Base-by-base conservation (phyloP, 1,284 basidiomycete species). In the Filobasidium uniguttulatum region DNA sequence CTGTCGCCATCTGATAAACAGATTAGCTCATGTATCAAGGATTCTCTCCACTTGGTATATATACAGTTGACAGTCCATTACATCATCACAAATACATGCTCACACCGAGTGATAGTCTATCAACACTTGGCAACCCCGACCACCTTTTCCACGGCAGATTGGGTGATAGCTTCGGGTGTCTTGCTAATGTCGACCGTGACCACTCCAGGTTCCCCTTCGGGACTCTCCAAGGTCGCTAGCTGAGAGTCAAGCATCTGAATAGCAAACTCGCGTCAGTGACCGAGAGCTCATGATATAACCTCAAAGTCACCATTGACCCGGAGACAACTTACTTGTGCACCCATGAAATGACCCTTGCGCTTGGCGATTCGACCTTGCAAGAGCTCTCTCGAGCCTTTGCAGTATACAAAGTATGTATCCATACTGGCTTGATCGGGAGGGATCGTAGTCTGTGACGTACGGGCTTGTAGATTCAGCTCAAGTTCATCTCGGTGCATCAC, bases 301-400 rank as follows among this genome's bases (percentile, higher is more conserved):
- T 9, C 14, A 20, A 20, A 5, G 20, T 17, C 29, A 12, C 29
- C 9, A 25, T n/a, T 4, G 33, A 15, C 31, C 7, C 34, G 31
- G 26, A 17, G 25, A 19, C 36, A 22, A 30, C 49, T 34, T 17
- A 54, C 53, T 33, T 61, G 48, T 2, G 79, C 77, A 67, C 89
- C 89, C 83, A 96, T 88, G 59, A 87, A 94, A 67, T 97, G 91
- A 0, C 80, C 80, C 56, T 79, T 67, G 26, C 90, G 73, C 48
- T 73, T 73, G 58, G 67, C 61, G 78, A 96, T 88, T 35, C 90
- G 72, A 44, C 80, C 74, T 57, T 75, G 59, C 43, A 94, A 65
- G 44, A 83, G 65, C 25, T 80, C 76, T 35, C 72, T 69, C 19
- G 75, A 66, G 2, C 88, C 88, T 44, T 83, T 73, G 59, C 93